Evolutionary conservation across 2,329 filamentous ascomycete genomes (phyloP).

Genomic region (Parafenestella ontariensis): DNA sequence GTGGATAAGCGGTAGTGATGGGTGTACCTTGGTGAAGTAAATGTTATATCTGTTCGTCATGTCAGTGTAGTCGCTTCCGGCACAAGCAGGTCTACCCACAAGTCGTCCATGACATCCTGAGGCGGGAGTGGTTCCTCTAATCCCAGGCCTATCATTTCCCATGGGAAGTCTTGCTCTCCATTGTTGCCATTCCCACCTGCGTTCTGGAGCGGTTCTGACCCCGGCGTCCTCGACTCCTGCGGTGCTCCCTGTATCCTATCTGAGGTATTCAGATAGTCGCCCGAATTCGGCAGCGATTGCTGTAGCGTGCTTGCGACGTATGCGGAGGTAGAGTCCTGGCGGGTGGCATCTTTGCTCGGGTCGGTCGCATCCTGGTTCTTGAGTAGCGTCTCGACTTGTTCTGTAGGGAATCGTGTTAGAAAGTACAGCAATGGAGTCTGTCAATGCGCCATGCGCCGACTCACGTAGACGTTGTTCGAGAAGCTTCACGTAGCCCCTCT

Average conservation of each 20-base stretch:
- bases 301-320: slow-evolving; percentile 43
- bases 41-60: slow-evolving; percentile 69
- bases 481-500: slow-evolving; percentile 92
- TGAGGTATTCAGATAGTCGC: slow-evolving; percentile 23
- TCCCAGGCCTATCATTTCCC: slow-evolving; percentile 85
- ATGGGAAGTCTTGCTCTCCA: slow-evolving; percentile 63
- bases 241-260: slow-evolving; percentile 14
- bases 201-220: slow-evolving; percentile 26
- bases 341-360: slow-evolving; percentile 32
- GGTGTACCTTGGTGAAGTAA: slow-evolving; percentile 90
- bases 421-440: neutral
- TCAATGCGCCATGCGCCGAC: slow-evolving; percentile 42
- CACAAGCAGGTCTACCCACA: slow-evolving; percentile 61
- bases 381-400: slow-evolving; percentile 90
- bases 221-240: slow-evolving; percentile 23
- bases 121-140: slow-evolving; percentile 82
- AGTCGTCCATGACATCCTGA: slow-evolving; percentile 81
- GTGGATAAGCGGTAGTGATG: slow-evolving; percentile 87
- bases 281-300: slow-evolving; percentile 29
- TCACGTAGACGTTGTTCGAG: slow-evolving; percentile 90
- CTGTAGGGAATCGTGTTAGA: slow-evolving; percentile 55
- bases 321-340: slow-evolving; percentile 33
- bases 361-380: slow-evolving; percentile 73
- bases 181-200: slow-evolving; percentile 17
- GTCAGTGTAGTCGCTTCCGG: slow-evolving; percentile 13